Evolutionary conservation across 2,329 filamentous ascomycete genomes (phyloP).

Genomic region (Cercospora sp.): DNA sequence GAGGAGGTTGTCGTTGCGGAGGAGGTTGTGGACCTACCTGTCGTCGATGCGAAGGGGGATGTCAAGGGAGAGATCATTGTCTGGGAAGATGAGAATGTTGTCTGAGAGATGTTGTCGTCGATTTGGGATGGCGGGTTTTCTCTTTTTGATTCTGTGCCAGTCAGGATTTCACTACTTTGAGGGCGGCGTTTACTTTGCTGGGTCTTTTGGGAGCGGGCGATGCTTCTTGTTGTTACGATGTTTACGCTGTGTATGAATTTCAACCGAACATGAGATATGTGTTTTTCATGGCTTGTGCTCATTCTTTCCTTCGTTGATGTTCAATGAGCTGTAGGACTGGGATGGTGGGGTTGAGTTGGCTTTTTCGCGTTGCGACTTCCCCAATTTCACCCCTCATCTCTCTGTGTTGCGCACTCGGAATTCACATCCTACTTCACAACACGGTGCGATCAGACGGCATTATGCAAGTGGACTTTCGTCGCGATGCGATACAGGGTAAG

Average conservation of each 20-base stretch:
- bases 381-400: neutral
- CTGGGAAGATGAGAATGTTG: conserved; percentile 30
- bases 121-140: neutral
- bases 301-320: neutral
- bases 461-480: neutral
- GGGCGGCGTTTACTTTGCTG: neutral
- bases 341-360: neutral
- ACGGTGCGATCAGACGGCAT: neutral
- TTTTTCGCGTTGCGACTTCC: neutral
- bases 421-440: neutral
- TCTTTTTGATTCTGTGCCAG: neutral
- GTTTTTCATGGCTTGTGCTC: neutral
- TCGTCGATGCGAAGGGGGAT: neutral
- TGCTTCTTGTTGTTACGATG: neutral
- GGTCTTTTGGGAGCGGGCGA: neutral
- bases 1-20: conserved; percentile 3
- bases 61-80: conserved; percentile 32
- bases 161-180: neutral
- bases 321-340: neutral
- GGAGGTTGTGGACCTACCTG: neutral
- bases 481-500: neutral
- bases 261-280: neutral
- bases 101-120: neutral
- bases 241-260: conserved; percentile 2
- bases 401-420: neutral